phyloP scores from a whole-genome alignment of 495 filamentous ascomycete genomes.

The Xylaria scruposa region DNA sequence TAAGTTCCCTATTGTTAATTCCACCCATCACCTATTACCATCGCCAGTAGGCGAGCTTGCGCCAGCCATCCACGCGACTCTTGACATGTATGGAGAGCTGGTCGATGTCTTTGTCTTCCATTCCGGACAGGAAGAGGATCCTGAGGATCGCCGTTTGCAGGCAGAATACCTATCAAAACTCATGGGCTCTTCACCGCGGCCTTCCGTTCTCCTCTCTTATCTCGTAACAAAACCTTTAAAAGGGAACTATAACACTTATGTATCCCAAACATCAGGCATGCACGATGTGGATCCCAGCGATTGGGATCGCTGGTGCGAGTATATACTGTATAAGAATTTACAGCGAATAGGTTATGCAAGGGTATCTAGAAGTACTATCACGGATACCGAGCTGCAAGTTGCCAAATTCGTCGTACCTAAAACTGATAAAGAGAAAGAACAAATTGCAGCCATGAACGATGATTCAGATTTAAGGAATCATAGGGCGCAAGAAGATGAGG shows the following conservation, averaged over 20 bases:
- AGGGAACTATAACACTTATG: constrained; percentile 98
- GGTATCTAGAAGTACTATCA: constrained; percentile 88
- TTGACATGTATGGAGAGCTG: constrained; percentile 88
- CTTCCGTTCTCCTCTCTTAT: constrained; percentile 86
- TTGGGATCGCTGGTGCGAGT: constrained; percentile 99
- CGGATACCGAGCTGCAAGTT: constrained; percentile 96
- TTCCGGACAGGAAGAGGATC: constrained; percentile 97
- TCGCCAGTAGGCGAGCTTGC: constrained; percentile 94
- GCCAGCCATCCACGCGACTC: constrained; percentile 92
- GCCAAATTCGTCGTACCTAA: constrained; percentile 92
- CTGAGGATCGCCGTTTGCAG: constrained; percentile 90
- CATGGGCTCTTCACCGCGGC: constrained; percentile 83
- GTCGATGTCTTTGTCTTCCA: constrained; percentile 98
- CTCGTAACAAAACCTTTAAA: constrained; percentile 87
- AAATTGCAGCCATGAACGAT: constrained; percentile 42
- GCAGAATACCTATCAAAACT: constrained; percentile 83
- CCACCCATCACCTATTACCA: constrained; percentile 92
- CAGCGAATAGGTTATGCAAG: constrained; percentile 88
- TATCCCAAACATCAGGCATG: constrained; percentile 87
- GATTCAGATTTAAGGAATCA: constrained; percentile 41
- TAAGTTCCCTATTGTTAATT: constrained; percentile 97
- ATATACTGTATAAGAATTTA: constrained; percentile 92
- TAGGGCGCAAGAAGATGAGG: constrained; percentile 65
- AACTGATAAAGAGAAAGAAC: constrained; percentile 63
- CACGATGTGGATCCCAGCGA: constrained; percentile 91